These are phyloP conservation scores for Penicillium crustosum DNA, from an alignment of 2,329 filamentous ascomycete genomes.

Conservation along the genomic window DNA sequence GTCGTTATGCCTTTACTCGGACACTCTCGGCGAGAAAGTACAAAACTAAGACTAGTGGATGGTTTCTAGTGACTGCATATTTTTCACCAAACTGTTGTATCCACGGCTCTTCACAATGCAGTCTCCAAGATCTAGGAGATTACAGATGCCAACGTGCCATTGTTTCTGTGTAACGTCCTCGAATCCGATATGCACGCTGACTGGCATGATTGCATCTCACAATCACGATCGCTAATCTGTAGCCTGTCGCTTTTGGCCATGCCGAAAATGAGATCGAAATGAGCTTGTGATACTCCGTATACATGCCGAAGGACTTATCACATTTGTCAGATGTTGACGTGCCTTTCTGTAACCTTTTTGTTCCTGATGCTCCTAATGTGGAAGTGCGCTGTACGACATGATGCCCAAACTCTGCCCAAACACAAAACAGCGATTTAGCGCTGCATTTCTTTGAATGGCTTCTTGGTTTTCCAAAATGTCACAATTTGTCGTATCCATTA, in stretches of 20 bases:
- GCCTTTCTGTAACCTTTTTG: not conserved
- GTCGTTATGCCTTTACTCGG: not conserved
- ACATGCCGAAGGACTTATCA: not conserved
- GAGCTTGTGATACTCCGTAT: constrained; percentile 2
- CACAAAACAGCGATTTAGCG: too few species aligned
- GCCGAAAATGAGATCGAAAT: not conserved
- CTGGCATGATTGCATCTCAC: not conserved
- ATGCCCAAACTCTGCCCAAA: constrained; percentile 3
- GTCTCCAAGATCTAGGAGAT: not conserved
- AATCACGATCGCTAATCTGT: constrained; percentile 3
- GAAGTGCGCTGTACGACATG: constrained; percentile 2
- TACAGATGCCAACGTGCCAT: not conserved
- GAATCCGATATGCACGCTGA: not conserved
- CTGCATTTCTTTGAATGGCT: not conserved
- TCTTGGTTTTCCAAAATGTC: not conserved
- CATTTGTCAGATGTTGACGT: not conserved
- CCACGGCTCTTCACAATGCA: not conserved
- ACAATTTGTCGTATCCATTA: not conserved
- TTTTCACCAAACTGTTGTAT: not conserved
- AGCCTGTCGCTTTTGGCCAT: not conserved
- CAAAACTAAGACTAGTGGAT: too few species aligned
- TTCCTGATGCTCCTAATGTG: not conserved
- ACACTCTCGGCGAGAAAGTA: not conserved
- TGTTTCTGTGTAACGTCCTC: not conserved
- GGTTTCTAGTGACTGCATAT: not conserved